Conservation (phyloP, 192 early-diverging fungal species). For the Rhizophagus sp. region DNA sequence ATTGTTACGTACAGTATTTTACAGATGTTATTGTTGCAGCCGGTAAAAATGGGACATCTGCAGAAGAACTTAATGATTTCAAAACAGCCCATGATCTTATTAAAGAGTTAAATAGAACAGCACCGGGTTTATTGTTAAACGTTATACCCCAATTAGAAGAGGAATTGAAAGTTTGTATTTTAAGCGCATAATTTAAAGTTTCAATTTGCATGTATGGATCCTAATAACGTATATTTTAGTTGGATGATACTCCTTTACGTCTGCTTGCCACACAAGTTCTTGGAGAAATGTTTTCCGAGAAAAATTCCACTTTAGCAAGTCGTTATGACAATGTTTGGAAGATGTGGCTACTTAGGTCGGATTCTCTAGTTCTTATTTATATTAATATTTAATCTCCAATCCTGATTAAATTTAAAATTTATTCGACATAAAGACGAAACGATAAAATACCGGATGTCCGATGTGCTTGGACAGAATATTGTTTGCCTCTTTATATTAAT, state of each 20-base stretch:
- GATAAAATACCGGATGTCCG: slow-evolving; percentile 76
- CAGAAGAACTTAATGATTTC: slow-evolving; percentile 56
- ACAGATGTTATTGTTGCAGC: slow-evolving; percentile 76
- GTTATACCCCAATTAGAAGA: slow-evolving; percentile 95
- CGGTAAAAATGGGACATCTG: slow-evolving; percentile 42
- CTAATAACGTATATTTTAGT: slow-evolving; percentile 30
- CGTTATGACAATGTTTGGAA: slow-evolving; percentile 83
- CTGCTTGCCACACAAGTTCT: slow-evolving; percentile 73
- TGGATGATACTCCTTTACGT: slow-evolving; percentile 78
- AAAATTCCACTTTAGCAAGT: slow-evolving; percentile 63
- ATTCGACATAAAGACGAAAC: slow-evolving; percentile 48
- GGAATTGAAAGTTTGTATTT: slow-evolving; percentile 66
- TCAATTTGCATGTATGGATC: neutral
- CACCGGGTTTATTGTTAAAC: slow-evolving; percentile 78
- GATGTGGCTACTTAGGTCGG: slow-evolving; percentile 78
- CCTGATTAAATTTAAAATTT: neutral
- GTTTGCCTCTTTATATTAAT: slow-evolving; percentile 59
- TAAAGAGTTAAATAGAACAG: slow-evolving; percentile 73
- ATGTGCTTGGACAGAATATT: slow-evolving; percentile 71
- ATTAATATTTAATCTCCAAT: no score
- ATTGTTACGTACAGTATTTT: slow-evolving; percentile 67
- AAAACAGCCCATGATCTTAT: slow-evolving; percentile 77
- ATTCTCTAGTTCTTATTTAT: neutral
- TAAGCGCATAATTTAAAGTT: slow-evolving; percentile 18
- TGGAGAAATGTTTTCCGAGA: slow-evolving; percentile 88